A percentile compares a stretch with the other conserved stretches of the same genome.
These are phyloP conservation scores for Westerdykella aurantiaca DNA, from an alignment of 2,329 filamentous ascomycete genomes.

Conservation along the genomic window DNA sequence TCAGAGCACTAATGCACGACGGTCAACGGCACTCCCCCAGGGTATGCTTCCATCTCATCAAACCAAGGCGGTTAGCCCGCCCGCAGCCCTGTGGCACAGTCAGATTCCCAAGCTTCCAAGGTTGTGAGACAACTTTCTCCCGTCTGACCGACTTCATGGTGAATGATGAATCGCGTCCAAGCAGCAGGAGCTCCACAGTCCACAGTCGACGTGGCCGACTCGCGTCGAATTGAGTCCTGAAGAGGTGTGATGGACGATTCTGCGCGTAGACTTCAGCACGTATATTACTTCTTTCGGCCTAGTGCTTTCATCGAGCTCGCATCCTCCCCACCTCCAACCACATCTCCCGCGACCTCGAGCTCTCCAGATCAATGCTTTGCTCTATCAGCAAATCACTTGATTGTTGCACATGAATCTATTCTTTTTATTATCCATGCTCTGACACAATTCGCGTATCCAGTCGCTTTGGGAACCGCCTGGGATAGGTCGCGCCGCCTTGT, in stretches of 20 bases:
- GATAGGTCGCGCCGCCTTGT: too few relatives aligned
- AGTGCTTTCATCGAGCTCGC: not conserved
- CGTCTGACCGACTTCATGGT: slow-evolving; percentile 10
- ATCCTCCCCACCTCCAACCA: not conserved
- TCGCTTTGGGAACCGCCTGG: not conserved
- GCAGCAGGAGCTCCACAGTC: slow-evolving; percentile 2
- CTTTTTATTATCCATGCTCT: not conserved
- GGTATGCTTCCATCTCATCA: too few relatives aligned
- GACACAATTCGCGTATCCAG: not conserved
- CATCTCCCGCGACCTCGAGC: not conserved
- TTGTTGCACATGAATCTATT: not conserved
- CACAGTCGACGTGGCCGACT: slow-evolving; percentile 24
- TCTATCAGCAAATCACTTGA: too few relatives aligned
- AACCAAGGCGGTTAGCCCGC: not conserved
- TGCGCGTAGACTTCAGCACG: too few relatives aligned
- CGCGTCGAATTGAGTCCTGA: slow-evolving; percentile 15
- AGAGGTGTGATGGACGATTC: slow-evolving; percentile 7
- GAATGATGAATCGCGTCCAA: not conserved
- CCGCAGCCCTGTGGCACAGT: slow-evolving; percentile 18
- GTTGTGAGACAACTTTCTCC: slow-evolving; percentile 5
- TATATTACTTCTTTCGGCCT: too few relatives aligned
- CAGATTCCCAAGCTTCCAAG: not conserved
- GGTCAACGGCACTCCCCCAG: not conserved
- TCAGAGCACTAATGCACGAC: not conserved
- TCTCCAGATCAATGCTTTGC: too few relatives aligned